Evolutionary conservation across 2,329 filamentous ascomycete genomes (phyloP), one percentile per base, ranked within the genome.

Genomic region (Fusarium sp.): DNA sequence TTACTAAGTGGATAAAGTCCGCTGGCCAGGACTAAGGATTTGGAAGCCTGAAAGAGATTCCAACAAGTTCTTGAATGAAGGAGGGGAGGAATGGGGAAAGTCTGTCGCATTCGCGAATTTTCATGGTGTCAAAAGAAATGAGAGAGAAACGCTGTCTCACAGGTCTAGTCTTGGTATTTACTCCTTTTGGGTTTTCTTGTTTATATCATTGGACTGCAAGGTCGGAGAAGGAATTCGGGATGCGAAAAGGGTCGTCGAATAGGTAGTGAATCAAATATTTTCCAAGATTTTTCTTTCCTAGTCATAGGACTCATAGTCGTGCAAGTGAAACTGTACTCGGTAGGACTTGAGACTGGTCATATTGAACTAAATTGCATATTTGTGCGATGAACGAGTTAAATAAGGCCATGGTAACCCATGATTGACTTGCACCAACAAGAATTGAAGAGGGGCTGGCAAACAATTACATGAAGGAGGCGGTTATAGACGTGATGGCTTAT

Each of bases 91-190:
- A 55, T 22, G 42, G 51, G 31, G 55, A 39, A 38, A 39, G 38
- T 44, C 28, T 56, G 40, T 46, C 45, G 51, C 58, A 49, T 56
- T 45, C 49, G 68, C 64, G 22, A 57, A 51, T 62, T 71, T 70
- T 72, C 62, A 66, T 72, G 72, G 38, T 49, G 69, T 72, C 57
- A 66, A 59, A 72, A 56, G 59, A 61, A 61, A 50, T 42, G 46
- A 51, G 28, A 58, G 15, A n/a, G 43, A 22, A 49, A 59, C n/a
- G 52, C 36, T 31, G 34, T 31, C 17, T 54, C 28, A 10, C 36
- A 11, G 49, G 28, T 28, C 34, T 44, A 17, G 31, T 46, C 24
- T 34, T 45, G 52, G 20, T 50, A 44, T 44, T 36, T 39, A 17
- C 42, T 15, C 45, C 48, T 56, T 28, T 33, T 20, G 42, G 43